Evolutionary conservation across 441 rosid species (phyloP).

Genomic region (Gossypium laxum): DNA sequence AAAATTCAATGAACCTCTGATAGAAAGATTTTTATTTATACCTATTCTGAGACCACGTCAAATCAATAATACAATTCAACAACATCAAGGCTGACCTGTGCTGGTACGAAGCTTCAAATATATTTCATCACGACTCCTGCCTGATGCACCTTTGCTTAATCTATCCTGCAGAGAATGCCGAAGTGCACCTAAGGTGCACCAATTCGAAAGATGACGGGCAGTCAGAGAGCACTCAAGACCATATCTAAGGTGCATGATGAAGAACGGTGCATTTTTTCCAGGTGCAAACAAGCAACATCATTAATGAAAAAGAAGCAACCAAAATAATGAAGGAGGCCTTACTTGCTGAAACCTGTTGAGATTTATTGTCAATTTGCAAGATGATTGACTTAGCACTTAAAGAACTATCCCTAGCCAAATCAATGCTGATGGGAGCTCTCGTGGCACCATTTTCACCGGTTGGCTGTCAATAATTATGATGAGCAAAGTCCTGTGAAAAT

Average conservation of each 20-base stretch:
- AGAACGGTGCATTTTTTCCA: not conserved
- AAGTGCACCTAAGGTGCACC: conserved; percentile 54
- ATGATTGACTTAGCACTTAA: conserved; percentile 61
- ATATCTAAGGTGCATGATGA: not conserved
- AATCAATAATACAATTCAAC: not conserved
- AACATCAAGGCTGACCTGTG: conserved; percentile 39
- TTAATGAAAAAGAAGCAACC: not conserved
- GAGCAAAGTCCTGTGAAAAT: conserved; percentile 4
- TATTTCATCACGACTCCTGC: conserved; percentile 77
- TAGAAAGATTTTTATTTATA: not conserved
- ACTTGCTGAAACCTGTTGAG: conserved; percentile 89
- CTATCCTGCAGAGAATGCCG: conserved; percentile 83
- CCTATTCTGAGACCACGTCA: not conserved
- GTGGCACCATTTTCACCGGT: conserved; percentile 98
- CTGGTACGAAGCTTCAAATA: conserved; percentile 72
- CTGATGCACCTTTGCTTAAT: conserved; percentile 74
- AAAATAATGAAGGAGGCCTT: conserved; percentile 22
- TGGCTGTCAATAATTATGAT: conserved; percentile 43
- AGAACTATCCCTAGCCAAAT: conserved; percentile 48
- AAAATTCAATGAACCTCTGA: not conserved
- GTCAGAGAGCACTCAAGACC: conserved; percentile 17
- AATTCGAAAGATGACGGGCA: conserved; percentile 14
- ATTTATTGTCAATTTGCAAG: conserved; percentile 67
- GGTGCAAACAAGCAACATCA: not conserved
- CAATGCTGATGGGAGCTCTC: conserved; percentile 78